phyloP scores from a whole-genome alignment of 2,329 filamentous ascomycete species.

The Dryadomyces quercus-mongolicae region DNA sequence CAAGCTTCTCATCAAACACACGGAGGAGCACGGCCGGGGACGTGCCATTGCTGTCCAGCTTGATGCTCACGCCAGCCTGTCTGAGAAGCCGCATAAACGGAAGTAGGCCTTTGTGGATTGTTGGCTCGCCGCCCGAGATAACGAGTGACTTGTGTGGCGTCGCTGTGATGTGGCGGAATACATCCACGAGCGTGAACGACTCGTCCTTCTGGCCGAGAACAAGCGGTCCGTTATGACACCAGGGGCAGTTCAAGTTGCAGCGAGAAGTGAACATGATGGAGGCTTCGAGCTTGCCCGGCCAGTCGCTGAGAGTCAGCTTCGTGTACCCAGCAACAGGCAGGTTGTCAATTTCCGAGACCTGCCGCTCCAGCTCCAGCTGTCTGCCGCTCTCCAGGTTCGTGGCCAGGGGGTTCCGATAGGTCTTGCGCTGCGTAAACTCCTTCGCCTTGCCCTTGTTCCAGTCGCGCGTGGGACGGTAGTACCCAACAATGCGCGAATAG shows the following conservation, averaged over 20 bases:
- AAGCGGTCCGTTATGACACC: neutral
- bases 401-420: neutral
- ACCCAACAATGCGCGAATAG: constrained; percentile 1
- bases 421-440: neutral
- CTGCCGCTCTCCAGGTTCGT: neutral
- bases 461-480: neutral
- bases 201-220: neutral
- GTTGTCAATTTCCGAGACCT: neutral
- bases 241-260: neutral
- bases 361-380: neutral
- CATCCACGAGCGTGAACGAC: neutral
- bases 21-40: neutral
- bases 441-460: neutral
- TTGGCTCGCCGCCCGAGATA: neutral
- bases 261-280: neutral
- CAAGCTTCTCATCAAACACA: neutral
- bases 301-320: neutral
- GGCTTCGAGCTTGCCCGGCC: neutral
- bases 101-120: neutral
- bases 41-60: neutral
- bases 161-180: neutral
- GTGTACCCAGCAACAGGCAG: neutral
- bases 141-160: neutral
- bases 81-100: neutral
- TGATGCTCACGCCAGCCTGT: neutral